These are phyloP conservation scores for Plenodomus tracheiphilus DNA, from an alignment of 2,329 filamentous ascomycete genomes.

Conservation along the genomic window DNA sequence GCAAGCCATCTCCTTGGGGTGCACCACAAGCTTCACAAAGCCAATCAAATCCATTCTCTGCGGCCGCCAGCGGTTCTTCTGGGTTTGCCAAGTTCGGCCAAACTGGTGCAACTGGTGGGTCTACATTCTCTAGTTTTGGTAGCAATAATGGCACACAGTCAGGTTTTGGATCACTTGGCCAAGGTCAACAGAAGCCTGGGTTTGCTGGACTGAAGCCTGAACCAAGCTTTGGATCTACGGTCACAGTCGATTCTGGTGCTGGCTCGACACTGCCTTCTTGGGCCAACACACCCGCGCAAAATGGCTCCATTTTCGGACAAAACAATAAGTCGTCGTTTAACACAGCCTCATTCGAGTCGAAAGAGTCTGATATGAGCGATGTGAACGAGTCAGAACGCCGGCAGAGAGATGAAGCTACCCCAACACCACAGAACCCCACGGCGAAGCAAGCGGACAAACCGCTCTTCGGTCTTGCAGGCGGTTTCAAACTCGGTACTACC, in stretches of 20 bases:
- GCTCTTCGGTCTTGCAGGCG: constrained; percentile 41
- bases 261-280: constrained; percentile 40
- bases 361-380: constrained; percentile 36
- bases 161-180: constrained; percentile 36
- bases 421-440: constrained; percentile 34
- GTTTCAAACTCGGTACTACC: constrained; percentile 69
- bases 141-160: constrained; percentile 21
- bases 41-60: constrained; percentile 41
- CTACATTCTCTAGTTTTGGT: constrained; percentile 24
- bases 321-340: constrained; percentile 34
- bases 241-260: constrained; percentile 41
- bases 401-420: constrained; percentile 40
- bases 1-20: constrained; percentile 27
- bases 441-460: constrained; percentile 26
- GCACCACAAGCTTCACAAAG: constrained; percentile 25
- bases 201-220: constrained; percentile 35
- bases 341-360: constrained; percentile 33
- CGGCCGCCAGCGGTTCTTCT: constrained; percentile 20
- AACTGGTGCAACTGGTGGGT: constrained; percentile 14
- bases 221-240: constrained; percentile 48
- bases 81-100: constrained; percentile 41
- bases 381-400: constrained; percentile 30
- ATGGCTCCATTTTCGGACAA: constrained; percentile 33
- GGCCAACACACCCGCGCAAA: constrained; percentile 36
- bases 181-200: constrained; percentile 31